phyloP scores from a whole-genome alignment of 2,329 filamentous ascomycete species.

The Fusarium bactridioides region DNA sequence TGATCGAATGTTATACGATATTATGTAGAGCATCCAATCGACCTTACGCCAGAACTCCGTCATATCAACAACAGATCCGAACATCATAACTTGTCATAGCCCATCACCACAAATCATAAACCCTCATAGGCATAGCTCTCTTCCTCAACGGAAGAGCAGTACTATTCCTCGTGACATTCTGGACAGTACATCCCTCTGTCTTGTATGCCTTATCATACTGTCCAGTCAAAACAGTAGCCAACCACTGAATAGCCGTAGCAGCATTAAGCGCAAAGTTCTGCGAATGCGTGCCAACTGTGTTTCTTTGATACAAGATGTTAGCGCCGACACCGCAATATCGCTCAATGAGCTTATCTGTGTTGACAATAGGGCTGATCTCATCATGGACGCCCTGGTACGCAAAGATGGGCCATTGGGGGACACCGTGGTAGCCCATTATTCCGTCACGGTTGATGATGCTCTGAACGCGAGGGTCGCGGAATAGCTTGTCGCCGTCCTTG shows the following conservation, averaged over 20 bases:
- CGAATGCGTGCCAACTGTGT: constrained; percentile 22
- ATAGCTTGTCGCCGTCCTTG: neutral
- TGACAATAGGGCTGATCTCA: constrained; percentile 26
- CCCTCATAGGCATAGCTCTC: constrained; percentile 1
- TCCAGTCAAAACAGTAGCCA: constrained; percentile 21
- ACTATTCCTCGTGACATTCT: constrained; percentile 31
- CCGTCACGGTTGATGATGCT: constrained; percentile 29
- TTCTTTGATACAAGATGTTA: constrained; percentile 37
- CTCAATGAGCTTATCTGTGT: constrained; percentile 32
- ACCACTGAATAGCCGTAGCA: constrained; percentile 21
- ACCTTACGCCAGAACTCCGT: neutral
- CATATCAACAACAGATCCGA: neutral
- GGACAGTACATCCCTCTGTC: constrained; percentile 31
- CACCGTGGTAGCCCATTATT: constrained; percentile 38
- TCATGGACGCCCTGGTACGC: constrained; percentile 32
- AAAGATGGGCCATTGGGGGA: constrained; percentile 36
- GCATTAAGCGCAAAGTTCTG: constrained; percentile 16
- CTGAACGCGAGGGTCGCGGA: constrained; percentile 13
- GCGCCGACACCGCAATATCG: constrained; percentile 31
- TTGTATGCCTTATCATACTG: constrained; percentile 12
- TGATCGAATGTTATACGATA: neutral
- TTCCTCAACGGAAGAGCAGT: constrained; percentile 15
- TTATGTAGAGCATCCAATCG: neutral
- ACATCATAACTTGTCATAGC: too few species aligned
- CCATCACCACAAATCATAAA: constrained; percentile 27